phyloP scores from a whole-genome alignment of 129 eudicot genomes.

The Flaveria ramosissima region DNA sequence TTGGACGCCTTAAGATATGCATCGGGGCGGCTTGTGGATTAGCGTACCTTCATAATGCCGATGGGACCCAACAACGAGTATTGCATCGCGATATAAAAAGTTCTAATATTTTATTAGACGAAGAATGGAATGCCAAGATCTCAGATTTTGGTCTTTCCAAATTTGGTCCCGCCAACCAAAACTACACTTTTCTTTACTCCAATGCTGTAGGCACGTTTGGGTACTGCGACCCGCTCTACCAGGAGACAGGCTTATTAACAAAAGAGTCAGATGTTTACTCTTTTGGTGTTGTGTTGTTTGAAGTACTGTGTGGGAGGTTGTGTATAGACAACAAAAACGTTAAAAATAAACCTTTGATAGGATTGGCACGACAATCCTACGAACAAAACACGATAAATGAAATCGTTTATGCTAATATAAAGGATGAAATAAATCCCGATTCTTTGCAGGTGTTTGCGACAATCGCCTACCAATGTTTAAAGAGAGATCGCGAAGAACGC shows the following conservation, averaged over 20 bases:
- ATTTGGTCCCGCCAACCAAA: neutral
- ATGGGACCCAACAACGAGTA: neutral
- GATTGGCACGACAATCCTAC: neutral
- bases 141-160: conserved; percentile 4
- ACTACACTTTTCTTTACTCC: neutral
- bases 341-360: neutral
- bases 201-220: neutral
- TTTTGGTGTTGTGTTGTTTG: conserved; percentile 3
- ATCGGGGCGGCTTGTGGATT: neutral
- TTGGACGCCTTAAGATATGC: neutral
- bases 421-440: neutral
- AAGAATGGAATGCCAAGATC: conserved; percentile 10
- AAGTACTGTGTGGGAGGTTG: conserved; percentile 8
- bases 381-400: neutral
- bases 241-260: neutral
- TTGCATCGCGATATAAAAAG: conserved; percentile 16
- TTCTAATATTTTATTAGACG: neutral
- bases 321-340: neutral
- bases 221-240: neutral
- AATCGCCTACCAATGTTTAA: neutral
- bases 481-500: neutral
- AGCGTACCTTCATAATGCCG: neutral
- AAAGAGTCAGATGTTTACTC: conserved; percentile 18
- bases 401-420: conserved; percentile 1
- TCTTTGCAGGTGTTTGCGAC: conserved; percentile 1